Conservation (phyloP, 257 asterid species). For the Cynanchum wilfordii region DNA sequence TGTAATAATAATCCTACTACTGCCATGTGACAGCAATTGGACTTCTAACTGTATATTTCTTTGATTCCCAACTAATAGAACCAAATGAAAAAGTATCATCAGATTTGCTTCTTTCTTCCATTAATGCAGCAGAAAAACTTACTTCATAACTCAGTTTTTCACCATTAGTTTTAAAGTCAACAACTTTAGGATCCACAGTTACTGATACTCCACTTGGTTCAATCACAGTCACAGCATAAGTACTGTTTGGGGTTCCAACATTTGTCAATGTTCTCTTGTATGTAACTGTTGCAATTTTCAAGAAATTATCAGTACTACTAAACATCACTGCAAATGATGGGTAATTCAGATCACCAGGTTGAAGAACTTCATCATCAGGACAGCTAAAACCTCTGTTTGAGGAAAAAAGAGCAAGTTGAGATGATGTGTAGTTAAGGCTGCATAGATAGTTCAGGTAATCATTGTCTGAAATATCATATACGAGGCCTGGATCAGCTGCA, state of each 20-base stretch:
- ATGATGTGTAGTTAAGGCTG: conserved; percentile 50
- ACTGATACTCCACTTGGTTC: conserved; percentile 46
- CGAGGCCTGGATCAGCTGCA: conserved; percentile 65
- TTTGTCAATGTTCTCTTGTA: conserved; percentile 55
- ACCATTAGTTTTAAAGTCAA: conserved; percentile 42
- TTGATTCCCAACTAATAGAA: conserved; percentile 46
- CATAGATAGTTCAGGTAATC: conserved; percentile 57
- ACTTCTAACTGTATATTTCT: conserved; percentile 48
- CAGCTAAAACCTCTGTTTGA: conserved; percentile 38
- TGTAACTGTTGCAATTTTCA: conserved; percentile 13
- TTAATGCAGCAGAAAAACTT: conserved; percentile 29
- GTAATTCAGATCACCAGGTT: conserved; percentile 62
- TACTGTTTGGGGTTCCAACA: conserved; percentile 45
- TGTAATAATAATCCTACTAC: neutral
- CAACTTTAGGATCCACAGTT: conserved; percentile 39
- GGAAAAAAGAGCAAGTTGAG: conserved; percentile 41
- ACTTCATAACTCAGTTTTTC: conserved; percentile 47
- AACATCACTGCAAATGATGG: conserved; percentile 19
- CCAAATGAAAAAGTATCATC: conserved; percentile 39
- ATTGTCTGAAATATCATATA: conserved; percentile 42
- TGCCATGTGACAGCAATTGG: conserved; percentile 35
- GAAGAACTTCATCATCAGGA: conserved; percentile 24
- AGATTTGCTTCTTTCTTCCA: conserved; percentile 21
- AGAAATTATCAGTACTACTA: neutral
- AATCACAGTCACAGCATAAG: conserved; percentile 31